Evolutionary conservation across 1,284 basidiomycete species (phyloP), one percentile per base, ranked within the genome.

Genomic region (Sporisorium scitamineum): DNA sequence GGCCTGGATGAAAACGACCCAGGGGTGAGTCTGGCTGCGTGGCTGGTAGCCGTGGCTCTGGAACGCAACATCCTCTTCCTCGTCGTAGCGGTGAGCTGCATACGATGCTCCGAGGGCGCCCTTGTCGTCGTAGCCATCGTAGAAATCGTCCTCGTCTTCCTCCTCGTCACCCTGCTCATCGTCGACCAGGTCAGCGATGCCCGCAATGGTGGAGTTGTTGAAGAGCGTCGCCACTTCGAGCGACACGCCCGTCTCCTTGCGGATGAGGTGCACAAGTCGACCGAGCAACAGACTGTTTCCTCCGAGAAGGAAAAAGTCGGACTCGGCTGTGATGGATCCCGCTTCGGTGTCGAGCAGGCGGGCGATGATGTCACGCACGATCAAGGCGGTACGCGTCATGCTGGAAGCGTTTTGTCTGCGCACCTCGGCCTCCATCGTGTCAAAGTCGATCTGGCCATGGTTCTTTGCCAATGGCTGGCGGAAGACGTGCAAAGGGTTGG

Each of bases 401-500:
- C 71, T 71, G 13, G 79, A 76, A n/a, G 84, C 81, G 56, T 85
- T 85, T 70, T 84, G 83, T 22, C 79, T 78, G 27, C 83, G 79
- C 26, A 85, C 83, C 54, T 84, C 83, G 65, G 76, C 83, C 63
- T 85, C 84, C 84, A 85, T 85, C 31, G 84, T 83, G 39, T 81
- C 70, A 52, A 84, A 85, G 56, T 85, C 84, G 65, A 84, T 84
- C 58, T 79, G 71, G 27, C 82, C 82, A 57, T 84, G 77, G 44
- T 76, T 75, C 69, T 84, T 84, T 37, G 82, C 82, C 47, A 85
- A 65, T 5, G 81, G 83, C 67, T 83, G 81, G 37, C 83, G 80
- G 79, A 85, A 85, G 66, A 85, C 84, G 73, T 85, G 84, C 18
- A 85, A 71, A n/a, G 84, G 84, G 76, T 84, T 84, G 27, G 84